phyloP scores from a whole-genome alignment of 176 grass and related monocot genomes.

The Tuctoria greenei region DNA sequence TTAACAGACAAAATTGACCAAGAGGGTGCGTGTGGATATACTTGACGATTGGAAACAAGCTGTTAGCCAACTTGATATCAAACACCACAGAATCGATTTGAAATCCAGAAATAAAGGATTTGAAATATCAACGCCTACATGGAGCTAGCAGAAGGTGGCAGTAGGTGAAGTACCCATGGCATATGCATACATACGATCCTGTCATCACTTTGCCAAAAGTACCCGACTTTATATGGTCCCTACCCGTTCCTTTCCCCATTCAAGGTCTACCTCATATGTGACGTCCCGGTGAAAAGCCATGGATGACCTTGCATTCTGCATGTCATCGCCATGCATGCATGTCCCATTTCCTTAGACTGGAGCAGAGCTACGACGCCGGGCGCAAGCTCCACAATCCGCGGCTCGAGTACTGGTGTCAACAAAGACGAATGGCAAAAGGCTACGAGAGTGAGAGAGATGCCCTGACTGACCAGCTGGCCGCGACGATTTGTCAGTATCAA shows the following conservation, averaged over 20 bases:
- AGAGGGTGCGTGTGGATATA: not conserved
- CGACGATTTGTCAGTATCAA: conserved; percentile 37
- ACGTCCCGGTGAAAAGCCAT: conserved; percentile 12
- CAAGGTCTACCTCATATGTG: not conserved
- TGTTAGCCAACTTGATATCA: not conserved
- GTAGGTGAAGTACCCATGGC: not conserved
- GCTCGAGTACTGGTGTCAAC: not conserved
- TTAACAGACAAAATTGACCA: not conserved
- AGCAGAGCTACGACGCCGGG: not conserved
- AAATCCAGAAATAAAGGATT: not conserved
- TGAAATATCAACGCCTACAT: not conserved
- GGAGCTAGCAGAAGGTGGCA: not conserved
- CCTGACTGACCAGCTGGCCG: not conserved
- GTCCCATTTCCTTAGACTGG: not conserved
- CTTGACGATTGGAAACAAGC: not conserved
- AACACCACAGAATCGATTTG: not conserved
- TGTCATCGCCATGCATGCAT: not conserved
- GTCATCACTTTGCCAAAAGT: conserved; percentile 2
- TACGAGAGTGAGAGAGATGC: not conserved
- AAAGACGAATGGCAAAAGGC: conserved; percentile 46
- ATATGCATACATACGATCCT: not conserved
- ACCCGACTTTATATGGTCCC: not conserved
- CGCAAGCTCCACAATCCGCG: not conserved
- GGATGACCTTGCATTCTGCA: not conserved
- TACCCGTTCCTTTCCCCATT: not conserved